Evolutionary conservation across 164 flowering plant genomes (phyloP), one percentile per base, ranked within the genome.

Genomic region (Kalanchoe fedtschenkoi): DNA sequence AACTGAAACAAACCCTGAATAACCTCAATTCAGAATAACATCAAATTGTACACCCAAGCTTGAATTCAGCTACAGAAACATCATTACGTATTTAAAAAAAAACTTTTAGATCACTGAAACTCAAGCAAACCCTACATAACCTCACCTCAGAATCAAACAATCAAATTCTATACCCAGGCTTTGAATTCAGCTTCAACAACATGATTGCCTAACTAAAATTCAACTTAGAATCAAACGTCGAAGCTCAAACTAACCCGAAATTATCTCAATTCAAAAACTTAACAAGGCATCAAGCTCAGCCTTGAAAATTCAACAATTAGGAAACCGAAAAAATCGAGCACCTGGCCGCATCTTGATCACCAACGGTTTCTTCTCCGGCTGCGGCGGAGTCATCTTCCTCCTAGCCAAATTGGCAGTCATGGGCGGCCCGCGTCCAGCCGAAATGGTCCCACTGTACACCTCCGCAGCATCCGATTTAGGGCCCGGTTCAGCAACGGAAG

Each of bases 361-460:
- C 15, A 58, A 26, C 28, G 11, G 15, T 32, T 58, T 58, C 28
- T 58, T 58, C 11, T 34, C 61, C 15, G 61, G 61, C 8, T 34
- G 26, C 1, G 61, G 61, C 33, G 61, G 61, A 2, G 42, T 58
- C 24, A 24, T 22, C 28, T 58, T 58, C 42, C 22, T 58, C 28
- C 61, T 34, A 19, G 41, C 13, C 28, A 58, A 58, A 58, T 58
- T 58, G 1, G 61, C 61, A 32, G 61, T 58, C 28, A 58, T 58
- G 13, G 41, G 41, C 22, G 26, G 41, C 13, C 28, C 15, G 41
- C 26, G 41, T 22, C 34, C 37, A 33, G 38, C 42, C 10, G 41
- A 14, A 58, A 34, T 19, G 0, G 61, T 22, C 34, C 21, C 38
- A 34, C 10, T 58, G 14, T 8, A 37, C 41, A 33, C 19, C 5